phyloP scores from a whole-genome alignment of 805 yeast genomes.

The Blastobotrys peoriensis region DNA sequence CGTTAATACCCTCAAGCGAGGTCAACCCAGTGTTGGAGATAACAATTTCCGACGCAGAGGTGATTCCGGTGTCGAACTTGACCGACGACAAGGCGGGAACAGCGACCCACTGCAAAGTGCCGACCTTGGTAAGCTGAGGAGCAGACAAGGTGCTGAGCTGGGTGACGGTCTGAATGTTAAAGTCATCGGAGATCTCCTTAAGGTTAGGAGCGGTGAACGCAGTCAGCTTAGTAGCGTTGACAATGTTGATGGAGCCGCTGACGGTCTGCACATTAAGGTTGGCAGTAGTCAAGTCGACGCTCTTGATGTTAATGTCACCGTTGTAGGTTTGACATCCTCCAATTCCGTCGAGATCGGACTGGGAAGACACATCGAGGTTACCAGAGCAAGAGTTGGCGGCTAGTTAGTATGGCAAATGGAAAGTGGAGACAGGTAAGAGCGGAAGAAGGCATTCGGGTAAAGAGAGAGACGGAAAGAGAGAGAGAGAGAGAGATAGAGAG shows the following conservation, averaged over 20 bases:
- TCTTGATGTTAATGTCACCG: constrained; percentile 66
- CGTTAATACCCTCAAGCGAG: constrained; percentile 35
- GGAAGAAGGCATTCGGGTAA: neutral
- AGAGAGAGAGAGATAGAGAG: neutral
- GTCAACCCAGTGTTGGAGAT: constrained; percentile 38
- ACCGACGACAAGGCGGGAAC: constrained; percentile 75
- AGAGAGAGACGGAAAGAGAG: neutral
- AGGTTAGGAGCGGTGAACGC: constrained; percentile 74
- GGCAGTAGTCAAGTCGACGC: constrained; percentile 50
- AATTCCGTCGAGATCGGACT: constrained; percentile 68
- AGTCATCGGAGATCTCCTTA: constrained; percentile 64
- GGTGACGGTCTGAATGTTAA: constrained; percentile 59
- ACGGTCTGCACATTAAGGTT: constrained; percentile 64
- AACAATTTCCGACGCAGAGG: constrained; percentile 62
- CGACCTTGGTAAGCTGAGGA: constrained; percentile 76
- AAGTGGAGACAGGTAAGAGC: constrained; percentile 5
- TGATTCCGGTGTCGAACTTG: constrained; percentile 64
- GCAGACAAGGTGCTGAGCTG: constrained; percentile 60
- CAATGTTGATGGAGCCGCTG: constrained; percentile 66
- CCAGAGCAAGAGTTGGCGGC: constrained; percentile 52
- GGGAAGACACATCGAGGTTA: constrained; percentile 45
- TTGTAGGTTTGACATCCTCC: constrained; percentile 70
- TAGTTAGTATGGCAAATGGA: constrained; percentile 28
- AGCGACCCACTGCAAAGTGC: constrained; percentile 71
- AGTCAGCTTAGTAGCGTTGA: constrained; percentile 57